Base-by-base conservation (phyloP, 2,329 filamentous ascomycete genomes). In the Fusarium tupiense region DNA sequence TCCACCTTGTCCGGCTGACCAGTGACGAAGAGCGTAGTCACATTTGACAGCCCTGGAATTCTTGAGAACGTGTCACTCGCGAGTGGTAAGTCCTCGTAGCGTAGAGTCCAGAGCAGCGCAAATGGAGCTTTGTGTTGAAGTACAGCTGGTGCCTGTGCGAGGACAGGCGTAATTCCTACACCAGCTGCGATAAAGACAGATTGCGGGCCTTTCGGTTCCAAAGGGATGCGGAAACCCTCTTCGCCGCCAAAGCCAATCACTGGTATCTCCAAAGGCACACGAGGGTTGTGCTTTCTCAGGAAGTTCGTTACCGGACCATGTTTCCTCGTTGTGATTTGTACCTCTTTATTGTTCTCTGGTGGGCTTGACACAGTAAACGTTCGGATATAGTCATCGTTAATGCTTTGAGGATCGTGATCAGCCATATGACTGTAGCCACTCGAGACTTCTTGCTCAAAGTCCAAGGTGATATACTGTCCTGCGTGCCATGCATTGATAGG, bases 381-480 rank as follows among this genome's bases (percentile, higher is more conserved):
- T 35, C 94, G 86, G 9, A 96, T 86, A 71, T 90, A 95, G 79
- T 98, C 94, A 79, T 97, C 94, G 76, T 97, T 98, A 22, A 97
- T 81, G 75, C 91, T 93, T 72, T 88, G 87, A 10, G 94, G 94
- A 74, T 97, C 94, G 65, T 93, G 90, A 72, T 97, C 91, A 6
- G 91, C 86, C 94, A 97, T 97, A 80, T 97, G 95, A 56, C 88
- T 89, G 81, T 94, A 97, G 2, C 94, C 94, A 17, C 86, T 81
- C 72, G 93, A 90, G 4, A 97, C 84, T 76, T 95, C 91, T 0
- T 86, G 81, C 19, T 87, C 85, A 77, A 97, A 95, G 69, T 93
- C 91, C 6, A 97, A 82, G 3, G 93, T 94, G 24, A 93, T 88
- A 82, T 96, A 94, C 78, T 97, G 93, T 0, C 94, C 94, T 0